Evolutionary conservation across 257 asterid species (phyloP), one percentile per base, ranked within the genome.

Genomic region (Ajuga chamaepitys): DNA sequence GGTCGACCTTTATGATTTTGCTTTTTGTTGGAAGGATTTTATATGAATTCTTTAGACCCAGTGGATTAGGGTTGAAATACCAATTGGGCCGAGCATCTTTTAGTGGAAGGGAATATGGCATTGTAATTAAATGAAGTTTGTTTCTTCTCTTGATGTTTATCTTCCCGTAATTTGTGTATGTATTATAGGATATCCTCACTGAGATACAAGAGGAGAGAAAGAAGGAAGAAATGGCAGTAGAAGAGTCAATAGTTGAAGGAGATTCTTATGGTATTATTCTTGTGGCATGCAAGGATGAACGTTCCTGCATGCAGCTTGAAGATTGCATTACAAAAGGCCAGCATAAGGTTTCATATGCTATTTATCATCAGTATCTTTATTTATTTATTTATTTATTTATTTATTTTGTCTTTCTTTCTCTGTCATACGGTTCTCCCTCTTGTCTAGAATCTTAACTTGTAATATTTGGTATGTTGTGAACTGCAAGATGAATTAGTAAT

Each of bases 231-330:
- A 50, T 55, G 40, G 65, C 74, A 10, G 77, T 58, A 62, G 87
- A 81, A 76, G 91, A 78, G 46, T 65, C 44, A 41, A 57, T 55
- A 69, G 78, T 57, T 74, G 82, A 63, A 52, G 80, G 62, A 28
- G 75, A 77, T 55, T 77, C 59, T 26, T 66, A 76, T 69, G 95
- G 90, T 67, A 80, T 78, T 62, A 84, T 93, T 68, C 84, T 93
- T 58, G 96, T 93, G 62, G 95, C 89, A 47, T 93, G 97, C 90
- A 93, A 86, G 85, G 99, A 93, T 83, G 97, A 93, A 64, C 79
- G 40, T 46, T 83, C 99, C 3, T 89, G 96, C 76, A 81, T 88
- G 86, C 97, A 89, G 86, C 96, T 93, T 62, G 85, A 93, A 81
- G 94, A 84, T 74, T 89, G 91, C 85, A 86, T 84, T 51, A 73